phyloP scores from a whole-genome alignment of 2,329 filamentous ascomycete genomes.

The Scolecobasidium constrictum region DNA sequence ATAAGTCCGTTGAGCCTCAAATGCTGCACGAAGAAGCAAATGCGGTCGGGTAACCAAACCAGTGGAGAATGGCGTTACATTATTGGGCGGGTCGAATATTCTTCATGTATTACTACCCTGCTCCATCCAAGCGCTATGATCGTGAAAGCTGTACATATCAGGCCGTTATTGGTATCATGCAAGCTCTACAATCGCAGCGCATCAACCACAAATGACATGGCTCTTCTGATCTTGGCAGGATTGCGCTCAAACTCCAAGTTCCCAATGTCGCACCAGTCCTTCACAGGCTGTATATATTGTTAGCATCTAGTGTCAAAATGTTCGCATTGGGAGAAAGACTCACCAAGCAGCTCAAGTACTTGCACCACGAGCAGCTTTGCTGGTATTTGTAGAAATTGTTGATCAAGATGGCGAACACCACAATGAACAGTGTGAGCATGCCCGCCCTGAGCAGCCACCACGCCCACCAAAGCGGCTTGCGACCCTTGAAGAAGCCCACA shows the following conservation, averaged over 20 bases:
- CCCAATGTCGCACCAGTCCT: conserved; percentile 37
- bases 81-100: too few species aligned
- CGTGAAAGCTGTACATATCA: too few species aligned
- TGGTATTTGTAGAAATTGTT: conserved; percentile 82
- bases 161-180: too few species aligned
- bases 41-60: too few species aligned
- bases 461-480: conserved; percentile 90
- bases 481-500: conserved; percentile 75
- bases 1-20: too few species aligned
- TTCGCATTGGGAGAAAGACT: conserved; percentile 34
- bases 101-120: too few species aligned
- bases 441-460: conserved; percentile 87
- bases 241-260: conserved; percentile 29
- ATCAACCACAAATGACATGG: too few species aligned
- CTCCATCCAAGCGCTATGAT: too few species aligned
- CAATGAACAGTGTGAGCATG: conserved; percentile 66
- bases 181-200: too few species aligned
- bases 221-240: too few species aligned
- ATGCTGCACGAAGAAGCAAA: too few species aligned
- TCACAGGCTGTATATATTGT: conserved; percentile 41
- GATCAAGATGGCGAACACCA: conserved; percentile 77
- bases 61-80: too few species aligned
- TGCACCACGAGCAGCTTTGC: conserved; percentile 75
- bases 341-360: conserved; percentile 86
- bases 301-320: conserved; percentile 10